Percentiles rank a stretch among this genome's conserved stretches.
Evolutionary conservation across 176 grass and related monocot genomes (phyloP).

Genomic region (Themeda triandra): DNA sequence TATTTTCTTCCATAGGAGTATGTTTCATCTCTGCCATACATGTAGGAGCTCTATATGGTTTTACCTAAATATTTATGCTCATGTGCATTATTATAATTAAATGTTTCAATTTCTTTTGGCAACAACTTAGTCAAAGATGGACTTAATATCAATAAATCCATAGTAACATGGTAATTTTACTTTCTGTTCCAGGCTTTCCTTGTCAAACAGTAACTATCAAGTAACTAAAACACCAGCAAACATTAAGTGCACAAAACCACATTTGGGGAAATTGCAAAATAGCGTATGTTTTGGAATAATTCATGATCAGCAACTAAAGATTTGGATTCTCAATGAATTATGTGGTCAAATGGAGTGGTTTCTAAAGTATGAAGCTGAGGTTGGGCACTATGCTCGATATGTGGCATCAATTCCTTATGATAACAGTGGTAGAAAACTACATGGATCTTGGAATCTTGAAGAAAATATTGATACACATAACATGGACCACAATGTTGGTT

Average conservation of each 20-base stretch:
- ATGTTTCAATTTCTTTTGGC: too few relatives aligned
- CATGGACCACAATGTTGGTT: too few relatives aligned
- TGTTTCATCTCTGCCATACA: too few relatives aligned
- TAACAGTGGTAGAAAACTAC: background rate
- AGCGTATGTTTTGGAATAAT: background rate
- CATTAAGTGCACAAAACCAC: background rate
- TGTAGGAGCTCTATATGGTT: too few relatives aligned
- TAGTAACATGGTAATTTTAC: background rate
- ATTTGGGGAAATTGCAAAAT: background rate
- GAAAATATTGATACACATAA: too few relatives aligned
- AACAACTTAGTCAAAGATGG: too few relatives aligned
- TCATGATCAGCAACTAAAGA: background rate
- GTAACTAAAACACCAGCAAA: background rate
- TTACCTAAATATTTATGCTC: too few relatives aligned
- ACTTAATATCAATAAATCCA: background rate
- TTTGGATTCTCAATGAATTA: conserved; percentile 5
- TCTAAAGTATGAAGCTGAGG: background rate
- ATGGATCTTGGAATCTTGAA: background rate
- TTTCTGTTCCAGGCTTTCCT: background rate
- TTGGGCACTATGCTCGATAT: background rate
- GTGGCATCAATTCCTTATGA: background rate
- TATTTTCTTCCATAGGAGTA: too few relatives aligned
- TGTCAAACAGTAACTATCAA: background rate
- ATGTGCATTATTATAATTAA: too few relatives aligned
- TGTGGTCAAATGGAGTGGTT: background rate